Percentiles rank a stretch among this genome's conserved stretches.
Conservation (phyloP, 257 asterid species). For the Eustoma russellianum region DNA sequence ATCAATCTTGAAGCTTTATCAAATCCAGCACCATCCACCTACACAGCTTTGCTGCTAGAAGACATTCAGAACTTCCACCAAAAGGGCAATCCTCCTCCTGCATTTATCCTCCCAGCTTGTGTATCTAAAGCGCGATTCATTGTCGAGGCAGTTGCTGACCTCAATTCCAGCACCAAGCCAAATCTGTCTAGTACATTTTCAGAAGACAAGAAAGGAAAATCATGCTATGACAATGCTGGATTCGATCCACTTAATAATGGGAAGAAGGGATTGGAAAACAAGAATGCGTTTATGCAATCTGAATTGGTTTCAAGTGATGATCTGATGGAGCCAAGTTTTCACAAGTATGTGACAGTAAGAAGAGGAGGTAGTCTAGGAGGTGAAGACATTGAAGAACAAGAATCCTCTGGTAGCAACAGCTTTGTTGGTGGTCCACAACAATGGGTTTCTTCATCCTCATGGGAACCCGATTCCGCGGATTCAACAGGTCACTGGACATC, state of each 20-base stretch:
- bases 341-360: conserved; percentile 75
- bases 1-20: conserved; percentile 45
- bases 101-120: conserved; percentile 64
- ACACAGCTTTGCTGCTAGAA: conserved; percentile 69
- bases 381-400: conserved; percentile 43
- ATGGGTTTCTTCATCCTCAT: conserved; percentile 45
- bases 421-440: conserved; percentile 42
- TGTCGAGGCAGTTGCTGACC: conserved; percentile 95
- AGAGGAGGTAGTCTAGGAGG: conserved; percentile 56
- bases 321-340: conserved; percentile 72
- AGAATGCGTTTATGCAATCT: conserved; percentile 57
- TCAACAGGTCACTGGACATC: conserved; percentile 56
- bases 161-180: conserved; percentile 65
- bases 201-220: conserved; percentile 30
- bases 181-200: conserved; percentile 26
- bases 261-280: conserved; percentile 26
- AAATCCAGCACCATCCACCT: conserved; percentile 54
- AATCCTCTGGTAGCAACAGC: conserved; percentile 84
- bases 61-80: conserved; percentile 97
- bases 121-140: conserved; percentile 82
- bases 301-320: conserved; percentile 55
- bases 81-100: conserved; percentile 27
- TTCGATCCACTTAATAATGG: conserved; percentile 13
- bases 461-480: conserved; percentile 78
- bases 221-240: conserved; percentile 15